Percentiles rank a stretch among this genome's conserved stretches.
These are phyloP conservation scores for Microglena sp. DNA, from an alignment of 139 green algal species.

Conservation along the genomic window DNA sequence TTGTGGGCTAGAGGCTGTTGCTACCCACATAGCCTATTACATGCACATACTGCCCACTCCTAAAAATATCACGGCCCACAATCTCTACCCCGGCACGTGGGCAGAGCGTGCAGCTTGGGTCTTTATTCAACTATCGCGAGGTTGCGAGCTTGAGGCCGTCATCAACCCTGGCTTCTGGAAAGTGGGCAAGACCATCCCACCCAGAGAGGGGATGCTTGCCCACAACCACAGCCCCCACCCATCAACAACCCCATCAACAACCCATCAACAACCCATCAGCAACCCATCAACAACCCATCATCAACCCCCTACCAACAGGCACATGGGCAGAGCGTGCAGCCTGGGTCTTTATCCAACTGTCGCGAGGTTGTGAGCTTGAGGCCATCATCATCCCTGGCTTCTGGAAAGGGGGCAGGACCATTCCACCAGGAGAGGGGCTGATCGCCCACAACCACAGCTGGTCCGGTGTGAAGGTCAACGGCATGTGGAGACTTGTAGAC, in stretches of 20 bases:
- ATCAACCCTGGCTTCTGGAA: constrained; percentile 45
- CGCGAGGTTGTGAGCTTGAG: constrained; percentile 33
- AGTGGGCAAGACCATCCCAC: no score
- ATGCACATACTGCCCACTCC: no score
- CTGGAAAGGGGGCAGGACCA: constrained; percentile 26
- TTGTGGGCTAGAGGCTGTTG: constrained; percentile 40
- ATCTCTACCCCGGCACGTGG: constrained; percentile 33
- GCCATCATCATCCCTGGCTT: constrained; percentile 41
- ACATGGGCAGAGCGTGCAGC: constrained; percentile 47
- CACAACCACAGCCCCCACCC: no score
- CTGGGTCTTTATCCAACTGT: constrained; percentile 31
- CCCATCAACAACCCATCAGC: no score
- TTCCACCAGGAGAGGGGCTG: constrained; percentile 25
- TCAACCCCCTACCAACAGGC: no score
- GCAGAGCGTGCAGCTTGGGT: constrained; percentile 40
- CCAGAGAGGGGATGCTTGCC: no score
- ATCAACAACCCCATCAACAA: no score
- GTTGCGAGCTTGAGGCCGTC: constrained; percentile 41
- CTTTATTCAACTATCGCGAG: constrained; percentile 26
- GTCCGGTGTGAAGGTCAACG: constrained; percentile 24
- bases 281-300: no score
- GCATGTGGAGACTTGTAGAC: constrained; percentile 51
- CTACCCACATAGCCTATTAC: no score
- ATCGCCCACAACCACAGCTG: constrained; percentile 57
- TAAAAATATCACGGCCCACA: no score